Conservation (phyloP, 2,329 filamentous ascomycete genomes). For the Colletotrichum sp. region DNA sequence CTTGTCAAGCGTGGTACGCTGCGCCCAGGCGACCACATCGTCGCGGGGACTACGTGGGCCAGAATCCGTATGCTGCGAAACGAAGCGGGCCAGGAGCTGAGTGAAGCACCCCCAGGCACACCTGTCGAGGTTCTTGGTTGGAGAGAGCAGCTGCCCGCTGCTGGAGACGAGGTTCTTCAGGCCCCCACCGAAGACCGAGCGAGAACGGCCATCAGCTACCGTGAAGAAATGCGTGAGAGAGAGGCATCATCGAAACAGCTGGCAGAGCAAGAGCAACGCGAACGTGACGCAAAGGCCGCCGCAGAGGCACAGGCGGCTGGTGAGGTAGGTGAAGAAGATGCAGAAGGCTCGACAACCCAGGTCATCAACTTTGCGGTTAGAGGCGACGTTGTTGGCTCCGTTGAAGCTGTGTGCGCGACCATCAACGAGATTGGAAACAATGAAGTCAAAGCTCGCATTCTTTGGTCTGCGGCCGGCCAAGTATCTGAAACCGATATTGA, state of each 20-base stretch:
- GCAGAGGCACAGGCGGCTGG: constrained; percentile 39
- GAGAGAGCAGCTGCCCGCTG: constrained; percentile 79
- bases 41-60: constrained; percentile 88
- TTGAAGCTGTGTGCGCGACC: constrained; percentile 84
- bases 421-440: constrained; percentile 82
- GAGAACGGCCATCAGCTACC: constrained; percentile 78
- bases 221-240: constrained; percentile 73
- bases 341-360: constrained; percentile 42
- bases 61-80: constrained; percentile 85
- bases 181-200: constrained; percentile 80
- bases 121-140: constrained; percentile 96
- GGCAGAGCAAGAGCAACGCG: constrained; percentile 72
- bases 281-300: constrained; percentile 54
- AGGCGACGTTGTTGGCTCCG: constrained; percentile 91
- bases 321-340: constrained; percentile 40
- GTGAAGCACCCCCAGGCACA: constrained; percentile 82
- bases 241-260: constrained; percentile 82
- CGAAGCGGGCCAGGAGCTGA: constrained; percentile 76
- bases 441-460: constrained; percentile 78
- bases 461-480: constrained; percentile 78
- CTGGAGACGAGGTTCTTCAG: constrained; percentile 88
- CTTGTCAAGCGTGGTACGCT: constrained; percentile 89
- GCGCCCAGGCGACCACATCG: constrained; percentile 78
- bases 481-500: constrained; percentile 89
- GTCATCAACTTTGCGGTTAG: constrained; percentile 85